Conservation (phyloP, 2,329 filamentous ascomycete species). For the Ceratocystis variospora region DNA sequence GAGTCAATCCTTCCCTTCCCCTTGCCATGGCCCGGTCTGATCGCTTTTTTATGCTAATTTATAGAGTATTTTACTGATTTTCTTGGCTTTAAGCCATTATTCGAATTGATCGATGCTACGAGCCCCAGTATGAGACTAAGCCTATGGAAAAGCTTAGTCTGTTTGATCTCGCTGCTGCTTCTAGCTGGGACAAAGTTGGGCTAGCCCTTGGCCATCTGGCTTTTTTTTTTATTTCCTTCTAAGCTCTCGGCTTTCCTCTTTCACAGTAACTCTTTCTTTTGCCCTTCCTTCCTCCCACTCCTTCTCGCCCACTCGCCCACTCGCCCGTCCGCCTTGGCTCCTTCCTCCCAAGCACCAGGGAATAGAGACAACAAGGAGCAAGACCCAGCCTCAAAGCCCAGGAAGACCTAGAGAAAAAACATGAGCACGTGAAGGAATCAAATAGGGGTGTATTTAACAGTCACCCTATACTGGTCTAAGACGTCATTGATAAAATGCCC, state of each 20-base stretch:
- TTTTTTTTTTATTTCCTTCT: neutral
- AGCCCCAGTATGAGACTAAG: neutral
- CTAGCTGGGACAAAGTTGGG: neutral
- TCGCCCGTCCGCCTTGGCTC: neutral
- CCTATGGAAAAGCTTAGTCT: neutral
- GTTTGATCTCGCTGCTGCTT: constrained; percentile 1
- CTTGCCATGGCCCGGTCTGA: neutral
- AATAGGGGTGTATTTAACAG: neutral
- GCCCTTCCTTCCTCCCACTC: neutral
- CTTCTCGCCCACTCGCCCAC: neutral
- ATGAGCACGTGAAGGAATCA: neutral
- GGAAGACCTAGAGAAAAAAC: constrained; percentile 2
- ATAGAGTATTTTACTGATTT: neutral
- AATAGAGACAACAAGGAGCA: constrained; percentile 6
- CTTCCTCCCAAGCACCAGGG: neutral
- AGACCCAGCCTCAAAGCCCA: neutral
- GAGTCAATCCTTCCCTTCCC: neutral
- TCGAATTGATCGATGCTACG: neutral
- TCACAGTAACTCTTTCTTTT: neutral
- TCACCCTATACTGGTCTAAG: neutral
- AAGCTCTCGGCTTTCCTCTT: neutral
- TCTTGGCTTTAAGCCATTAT: neutral
- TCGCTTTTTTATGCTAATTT: neutral
- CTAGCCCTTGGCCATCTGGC: neutral
- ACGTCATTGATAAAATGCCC: constrained; percentile 2